Base-by-base conservation (phyloP, 306 rosid species). In the Cucurbita argyrosperma region DNA sequence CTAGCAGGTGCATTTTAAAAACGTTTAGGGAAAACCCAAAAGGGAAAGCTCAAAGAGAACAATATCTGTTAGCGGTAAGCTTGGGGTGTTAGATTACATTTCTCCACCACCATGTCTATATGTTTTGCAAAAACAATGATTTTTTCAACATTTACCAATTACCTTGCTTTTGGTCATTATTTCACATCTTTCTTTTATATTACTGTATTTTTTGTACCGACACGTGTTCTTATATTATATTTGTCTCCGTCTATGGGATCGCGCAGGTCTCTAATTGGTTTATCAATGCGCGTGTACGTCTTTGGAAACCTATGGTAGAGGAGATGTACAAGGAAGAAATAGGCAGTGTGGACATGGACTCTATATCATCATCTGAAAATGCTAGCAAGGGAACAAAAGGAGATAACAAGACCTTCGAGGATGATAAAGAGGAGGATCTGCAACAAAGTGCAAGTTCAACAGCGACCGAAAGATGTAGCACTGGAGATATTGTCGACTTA, bases 251-350 rank as follows among this genome's bases (percentile, higher is more conserved):
- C 54, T 60, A 52, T 53, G 76, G 74, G 43, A 43, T 78, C 72
- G 46, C 30, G 72, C 79, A 90, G 96, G 96, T 90, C 79, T 87
- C 96, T 47, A 90, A 90, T 83, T 90, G 96, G 96, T 90, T 90
- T 74, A 90, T 90, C 80, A 90, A 90, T 78, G 96, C 96, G 4
- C 80, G 96, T 2, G 96, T 90, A 67, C 96, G 94, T 66, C 90
- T 90, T 26, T 90, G 96, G 96, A 90, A 90, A 76, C 96, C 96
- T 75, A 90, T 90, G 94, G 90, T 88, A 40, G 96, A 90, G 83
- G 94, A 88, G 75, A 90, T 90, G 91, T 85, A 90, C 91, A 90
- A 90, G 78, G 91, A 87, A 84, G 96, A 90, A 83, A 74, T 38
- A 66, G 87, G 87, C 39, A 88, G 81, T 72, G 86, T 79, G 8